phyloP scores from a whole-genome alignment of 352 stramenopile genomes.

The Phytophthora melonis region DNA sequence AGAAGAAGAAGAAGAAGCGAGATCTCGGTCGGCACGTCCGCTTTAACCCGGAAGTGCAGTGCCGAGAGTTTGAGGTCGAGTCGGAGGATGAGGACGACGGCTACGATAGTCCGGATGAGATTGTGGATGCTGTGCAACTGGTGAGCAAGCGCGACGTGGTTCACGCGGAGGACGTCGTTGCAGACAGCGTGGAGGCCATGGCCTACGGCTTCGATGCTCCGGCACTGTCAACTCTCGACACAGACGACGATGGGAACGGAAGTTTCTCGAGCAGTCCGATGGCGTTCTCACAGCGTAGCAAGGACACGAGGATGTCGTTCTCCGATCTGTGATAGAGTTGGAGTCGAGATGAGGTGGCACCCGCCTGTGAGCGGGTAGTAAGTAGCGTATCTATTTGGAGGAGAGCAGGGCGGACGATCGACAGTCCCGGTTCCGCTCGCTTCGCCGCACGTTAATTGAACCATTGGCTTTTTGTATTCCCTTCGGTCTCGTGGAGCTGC shows the following conservation, averaged over 20 bases:
- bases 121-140: slow-evolving; percentile 54
- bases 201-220: slow-evolving; percentile 26
- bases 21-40: slow-evolving; percentile 43
- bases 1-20: slow-evolving; percentile 48
- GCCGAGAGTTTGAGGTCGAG: slow-evolving; percentile 69
- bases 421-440: slow-evolving; percentile 19
- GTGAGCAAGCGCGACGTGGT: slow-evolving; percentile 49
- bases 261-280: slow-evolving; percentile 34
- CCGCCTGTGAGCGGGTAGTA: slow-evolving; percentile 31
- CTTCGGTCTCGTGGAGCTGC: neutral
- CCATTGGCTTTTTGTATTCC: slow-evolving; percentile 22
- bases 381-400: slow-evolving; percentile 54
- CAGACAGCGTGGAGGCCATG: slow-evolving; percentile 8
- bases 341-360: slow-evolving; percentile 18
- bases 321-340: slow-evolving; percentile 41
- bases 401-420: slow-evolving; percentile 24
- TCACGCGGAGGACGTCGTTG: slow-evolving; percentile 46
- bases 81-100: slow-evolving; percentile 60
- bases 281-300: slow-evolving; percentile 46
- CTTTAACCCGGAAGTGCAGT: slow-evolving; percentile 55
- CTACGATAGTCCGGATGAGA: slow-evolving; percentile 48
- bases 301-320: slow-evolving; percentile 51
- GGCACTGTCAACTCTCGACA: slow-evolving; percentile 13
- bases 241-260: slow-evolving; percentile 4
- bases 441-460: slow-evolving; percentile 34